Percentiles rank a stretch among this genome's conserved stretches.
Conservation (phyloP, 139 green algal species). For the Monoraphidium neglectum region DNA sequence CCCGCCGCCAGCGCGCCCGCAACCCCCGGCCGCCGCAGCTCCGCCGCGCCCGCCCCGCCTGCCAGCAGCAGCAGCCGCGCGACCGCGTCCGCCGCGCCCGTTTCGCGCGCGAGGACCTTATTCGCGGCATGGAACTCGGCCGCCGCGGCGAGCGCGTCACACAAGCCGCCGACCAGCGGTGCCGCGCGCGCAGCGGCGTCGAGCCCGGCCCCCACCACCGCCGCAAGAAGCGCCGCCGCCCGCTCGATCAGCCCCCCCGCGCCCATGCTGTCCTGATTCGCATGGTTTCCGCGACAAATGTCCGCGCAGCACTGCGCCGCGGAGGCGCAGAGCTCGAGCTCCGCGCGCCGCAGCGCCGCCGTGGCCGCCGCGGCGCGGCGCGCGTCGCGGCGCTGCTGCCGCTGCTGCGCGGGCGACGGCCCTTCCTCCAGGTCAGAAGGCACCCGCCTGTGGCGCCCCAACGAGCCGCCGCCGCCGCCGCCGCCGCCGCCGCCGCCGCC, state of each 20-base stretch:
- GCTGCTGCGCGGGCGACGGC: background rate
- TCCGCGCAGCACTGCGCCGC: slow-evolving; percentile 26
- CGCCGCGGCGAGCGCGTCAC: slow-evolving; percentile 31
- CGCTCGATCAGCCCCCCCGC: slow-evolving; percentile 40
- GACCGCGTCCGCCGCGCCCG: slow-evolving; percentile 34
- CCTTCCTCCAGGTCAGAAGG: background rate
- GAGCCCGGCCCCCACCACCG: background rate
- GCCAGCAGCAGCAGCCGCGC: slow-evolving; percentile 32
- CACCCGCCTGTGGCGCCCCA: background rate
- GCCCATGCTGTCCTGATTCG: slow-evolving; percentile 44
- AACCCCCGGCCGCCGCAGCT: slow-evolving; percentile 18
- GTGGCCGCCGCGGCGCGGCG: too few relatives aligned
- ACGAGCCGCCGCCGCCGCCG: background rate
- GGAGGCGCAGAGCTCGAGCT: slow-evolving; percentile 20
- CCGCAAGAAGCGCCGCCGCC: slow-evolving; percentile 14
- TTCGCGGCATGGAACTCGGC: slow-evolving; percentile 51
- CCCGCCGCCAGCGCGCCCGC: slow-evolving; percentile 24
- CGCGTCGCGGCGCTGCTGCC: too few relatives aligned
- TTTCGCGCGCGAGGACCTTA: slow-evolving; percentile 36
- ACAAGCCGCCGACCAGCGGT: slow-evolving; percentile 26
- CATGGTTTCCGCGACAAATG: slow-evolving; percentile 43
- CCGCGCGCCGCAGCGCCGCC: background rate
- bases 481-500: background rate
- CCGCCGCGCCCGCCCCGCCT: slow-evolving; percentile 9
- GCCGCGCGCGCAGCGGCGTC: slow-evolving; percentile 15